Evolutionary conservation across 2,329 filamentous ascomycete species (phyloP).

Genomic region (Penicillium sp.): DNA sequence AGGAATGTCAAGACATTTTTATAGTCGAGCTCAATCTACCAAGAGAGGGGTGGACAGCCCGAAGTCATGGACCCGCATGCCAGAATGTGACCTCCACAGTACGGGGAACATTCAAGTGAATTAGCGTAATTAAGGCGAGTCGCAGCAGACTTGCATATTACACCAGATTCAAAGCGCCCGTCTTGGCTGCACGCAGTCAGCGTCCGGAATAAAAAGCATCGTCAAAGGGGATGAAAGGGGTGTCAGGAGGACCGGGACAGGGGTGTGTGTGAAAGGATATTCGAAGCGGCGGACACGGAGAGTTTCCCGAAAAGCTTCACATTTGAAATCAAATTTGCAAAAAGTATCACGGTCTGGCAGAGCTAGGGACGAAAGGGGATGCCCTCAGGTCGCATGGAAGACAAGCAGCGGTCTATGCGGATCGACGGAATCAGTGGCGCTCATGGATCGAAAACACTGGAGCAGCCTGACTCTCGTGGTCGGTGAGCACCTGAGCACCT

Average conservation of each 20-base stretch:
- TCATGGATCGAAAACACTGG: not conserved
- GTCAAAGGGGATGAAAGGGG: not conserved
- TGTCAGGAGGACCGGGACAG: slow-evolving; percentile 5
- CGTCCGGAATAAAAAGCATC: slow-evolving; percentile 11
- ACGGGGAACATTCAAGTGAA: slow-evolving; percentile 13
- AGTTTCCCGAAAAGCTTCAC: slow-evolving; percentile 1
- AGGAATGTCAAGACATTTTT: slow-evolving; percentile 33
- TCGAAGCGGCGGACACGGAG: not conserved
- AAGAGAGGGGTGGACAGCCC: slow-evolving; percentile 12
- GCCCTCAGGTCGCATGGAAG: slow-evolving; percentile 17
- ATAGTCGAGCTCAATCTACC: slow-evolving; percentile 28
- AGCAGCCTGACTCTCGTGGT: not conserved
- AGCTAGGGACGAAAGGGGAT: not conserved
- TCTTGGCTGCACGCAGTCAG: slow-evolving; percentile 26
- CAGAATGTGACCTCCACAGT: slow-evolving; percentile 19
- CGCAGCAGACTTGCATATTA: slow-evolving; percentile 24
- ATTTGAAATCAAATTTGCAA: slow-evolving; percentile 5
- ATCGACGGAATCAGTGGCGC: slow-evolving; percentile 15
- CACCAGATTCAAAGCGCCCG: slow-evolving; percentile 10
- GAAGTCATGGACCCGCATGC: slow-evolving; percentile 23
- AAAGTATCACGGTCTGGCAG: slow-evolving; percentile 10
- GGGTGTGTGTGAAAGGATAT: not conserved
- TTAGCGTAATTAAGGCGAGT: slow-evolving; percentile 13
- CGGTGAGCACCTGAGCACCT: not conserved
- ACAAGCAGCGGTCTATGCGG: slow-evolving; percentile 27